A percentile compares a stretch with the other conserved stretches of the same genome.
phyloP scores from a whole-genome alignment of 257 asterid species.

The Petunia axillaris region DNA sequence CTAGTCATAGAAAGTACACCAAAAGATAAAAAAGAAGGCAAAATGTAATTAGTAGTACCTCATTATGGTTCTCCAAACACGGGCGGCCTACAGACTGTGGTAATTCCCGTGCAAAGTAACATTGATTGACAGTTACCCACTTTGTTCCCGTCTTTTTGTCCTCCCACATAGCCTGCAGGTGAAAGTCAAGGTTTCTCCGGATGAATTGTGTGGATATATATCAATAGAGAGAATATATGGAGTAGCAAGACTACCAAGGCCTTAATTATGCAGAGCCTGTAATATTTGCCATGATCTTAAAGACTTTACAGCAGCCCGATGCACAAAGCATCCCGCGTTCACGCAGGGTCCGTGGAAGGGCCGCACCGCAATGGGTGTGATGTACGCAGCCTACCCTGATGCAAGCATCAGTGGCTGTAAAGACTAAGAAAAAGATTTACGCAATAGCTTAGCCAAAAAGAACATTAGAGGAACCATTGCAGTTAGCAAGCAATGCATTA shows the following conservation, averaged over 20 bases:
- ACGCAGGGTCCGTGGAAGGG: too few relatives aligned
- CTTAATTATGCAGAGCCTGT: constrained; percentile 5
- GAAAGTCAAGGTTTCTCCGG: constrained; percentile 4
- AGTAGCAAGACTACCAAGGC: constrained; percentile 13
- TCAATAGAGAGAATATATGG: constrained; percentile 6
- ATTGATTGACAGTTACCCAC: constrained; percentile 75
- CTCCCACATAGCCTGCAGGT: constrained; percentile 90
- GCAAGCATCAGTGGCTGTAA: not conserved
- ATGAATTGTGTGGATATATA: not conserved
- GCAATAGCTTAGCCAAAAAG: not conserved
- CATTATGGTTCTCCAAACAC: constrained; percentile 78
- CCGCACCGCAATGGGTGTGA: too few relatives aligned
- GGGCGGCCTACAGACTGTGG: constrained; percentile 98
- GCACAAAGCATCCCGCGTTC: too few relatives aligned
- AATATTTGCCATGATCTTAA: not conserved
- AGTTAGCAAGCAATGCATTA: not conserved
- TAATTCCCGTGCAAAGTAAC: constrained; percentile 91
- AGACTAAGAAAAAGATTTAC: not conserved
- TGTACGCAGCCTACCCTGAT: too few relatives aligned
- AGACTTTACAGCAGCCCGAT: not conserved
- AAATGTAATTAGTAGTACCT: constrained; percentile 52
- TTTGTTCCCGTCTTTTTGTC: constrained; percentile 60
- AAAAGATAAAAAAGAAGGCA: not conserved
- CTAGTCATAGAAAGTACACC: not conserved
- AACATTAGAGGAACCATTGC: not conserved